Evolutionary conservation across 2,329 filamentous ascomycete species (phyloP).

Genomic region (Colletotrichum gloeosporioides): DNA sequence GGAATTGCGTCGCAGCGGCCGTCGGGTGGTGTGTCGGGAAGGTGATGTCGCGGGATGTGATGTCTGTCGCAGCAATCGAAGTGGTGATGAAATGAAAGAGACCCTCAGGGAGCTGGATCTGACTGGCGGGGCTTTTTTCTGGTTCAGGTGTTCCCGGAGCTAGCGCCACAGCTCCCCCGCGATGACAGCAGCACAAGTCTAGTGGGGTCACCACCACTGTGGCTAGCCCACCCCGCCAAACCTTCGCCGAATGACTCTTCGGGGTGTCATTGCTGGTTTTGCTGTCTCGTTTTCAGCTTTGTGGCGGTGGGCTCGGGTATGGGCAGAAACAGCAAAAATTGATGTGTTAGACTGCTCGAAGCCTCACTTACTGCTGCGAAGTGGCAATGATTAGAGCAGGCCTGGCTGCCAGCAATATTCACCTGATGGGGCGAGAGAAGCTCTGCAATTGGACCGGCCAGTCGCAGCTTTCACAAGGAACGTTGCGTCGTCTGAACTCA

Average conservation of each 20-base stretch:
- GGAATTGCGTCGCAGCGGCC: neutral
- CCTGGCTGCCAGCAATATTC: neutral
- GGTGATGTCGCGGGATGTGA: neutral
- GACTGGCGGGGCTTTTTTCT: neutral
- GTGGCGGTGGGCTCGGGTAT: neutral
- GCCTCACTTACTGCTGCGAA: neutral
- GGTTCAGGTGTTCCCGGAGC: neutral
- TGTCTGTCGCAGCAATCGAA: neutral
- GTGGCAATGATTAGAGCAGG: neutral
- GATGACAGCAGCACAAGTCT: neutral
- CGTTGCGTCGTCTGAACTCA: neutral
- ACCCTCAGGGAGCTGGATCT: neutral
- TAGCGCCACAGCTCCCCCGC: conserved; percentile 12
- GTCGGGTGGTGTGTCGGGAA: neutral
- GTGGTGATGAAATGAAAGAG: conserved; percentile 2
- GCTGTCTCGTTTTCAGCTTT: neutral
- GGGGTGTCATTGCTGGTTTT: neutral
- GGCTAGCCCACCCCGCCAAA: neutral
- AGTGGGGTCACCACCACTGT: neutral
- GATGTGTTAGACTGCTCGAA: neutral
- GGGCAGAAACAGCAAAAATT: neutral
- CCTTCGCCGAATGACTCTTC: neutral
- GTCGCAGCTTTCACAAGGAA: neutral
- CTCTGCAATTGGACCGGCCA: neutral
- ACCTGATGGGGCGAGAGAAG: neutral